These are phyloP conservation scores for Suillus decipiens DNA, from an alignment of 768 basidiomycete genomes.

Conservation along the genomic window DNA sequence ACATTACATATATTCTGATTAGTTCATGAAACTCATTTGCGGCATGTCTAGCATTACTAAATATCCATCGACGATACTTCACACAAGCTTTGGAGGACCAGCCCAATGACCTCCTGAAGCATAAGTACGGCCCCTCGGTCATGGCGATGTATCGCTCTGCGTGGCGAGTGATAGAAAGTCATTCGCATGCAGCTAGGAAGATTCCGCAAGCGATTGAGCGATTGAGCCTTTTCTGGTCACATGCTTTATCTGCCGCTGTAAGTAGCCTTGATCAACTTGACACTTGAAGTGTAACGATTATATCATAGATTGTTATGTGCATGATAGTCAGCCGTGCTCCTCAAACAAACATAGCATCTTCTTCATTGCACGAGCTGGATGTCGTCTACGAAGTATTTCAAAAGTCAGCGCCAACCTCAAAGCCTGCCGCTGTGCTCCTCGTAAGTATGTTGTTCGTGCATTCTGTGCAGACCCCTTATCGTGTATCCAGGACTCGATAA, in stretches of 20 bases:
- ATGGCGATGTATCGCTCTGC: conserved; percentile 73
- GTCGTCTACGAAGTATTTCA: conserved; percentile 46
- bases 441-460: conserved; percentile 31
- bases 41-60: conserved; percentile 49
- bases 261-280: conserved; percentile 22
- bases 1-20: background rate
- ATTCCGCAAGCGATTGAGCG: conserved; percentile 46
- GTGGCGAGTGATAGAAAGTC: conserved; percentile 59
- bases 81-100: conserved; percentile 64
- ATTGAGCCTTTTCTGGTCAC: conserved; percentile 62
- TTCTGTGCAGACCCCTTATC: conserved; percentile 2
- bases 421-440: conserved; percentile 46
- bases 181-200: conserved; percentile 43
- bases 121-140: conserved; percentile 68
- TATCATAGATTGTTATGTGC: conserved; percentile 57
- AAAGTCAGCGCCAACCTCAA: conserved; percentile 45
- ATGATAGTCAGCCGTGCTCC: conserved; percentile 54
- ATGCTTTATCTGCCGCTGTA: conserved; percentile 64
- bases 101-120: conserved; percentile 56
- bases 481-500: conserved; percentile 39
- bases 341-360: conserved; percentile 45
- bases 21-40: conserved; percentile 2
- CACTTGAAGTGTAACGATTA: background rate
- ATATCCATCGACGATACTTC: conserved; percentile 69
- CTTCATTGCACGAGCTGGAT: conserved; percentile 52